Evolutionary conservation across 768 basidiomycete genomes (phyloP).

Genomic region (Strobilomyces echinocephalus): DNA sequence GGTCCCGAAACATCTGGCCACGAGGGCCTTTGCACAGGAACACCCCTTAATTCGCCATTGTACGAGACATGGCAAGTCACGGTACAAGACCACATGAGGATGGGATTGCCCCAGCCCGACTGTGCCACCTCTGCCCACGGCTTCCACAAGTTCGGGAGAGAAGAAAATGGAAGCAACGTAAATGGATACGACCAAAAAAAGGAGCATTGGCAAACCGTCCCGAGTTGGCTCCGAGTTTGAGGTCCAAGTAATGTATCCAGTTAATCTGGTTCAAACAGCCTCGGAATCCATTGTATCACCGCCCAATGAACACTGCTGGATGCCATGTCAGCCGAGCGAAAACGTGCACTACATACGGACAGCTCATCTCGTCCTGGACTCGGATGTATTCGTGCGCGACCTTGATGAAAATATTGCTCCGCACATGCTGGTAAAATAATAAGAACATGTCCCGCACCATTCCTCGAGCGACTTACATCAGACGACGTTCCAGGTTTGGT

Average conservation of each 20-base stretch:
- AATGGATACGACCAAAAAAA: neutral
- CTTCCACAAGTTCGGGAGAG: neutral
- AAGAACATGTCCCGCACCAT: neutral
- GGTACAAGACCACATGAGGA: neutral
- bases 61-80: neutral
- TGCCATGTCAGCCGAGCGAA: neutral
- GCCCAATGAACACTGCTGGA: neutral
- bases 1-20: neutral
- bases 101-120: neutral
- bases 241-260: neutral
- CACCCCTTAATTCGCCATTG: neutral
- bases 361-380: conserved; percentile 39
- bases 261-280: conserved; percentile 1
- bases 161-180: neutral
- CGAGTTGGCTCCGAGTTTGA: neutral
- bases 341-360: neutral
- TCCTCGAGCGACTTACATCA: neutral
- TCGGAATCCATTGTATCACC: neutral
- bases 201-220: neutral
- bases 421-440: conserved; percentile 17
- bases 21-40: neutral
- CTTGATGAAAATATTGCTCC: conserved; percentile 58
- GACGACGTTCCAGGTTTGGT: neutral
- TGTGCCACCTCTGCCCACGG: neutral
- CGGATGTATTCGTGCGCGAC: conserved; percentile 50